These are phyloP conservation scores for Ceratocystis lukuohia DNA, from an alignment of 2,329 filamentous ascomycete species.

Conservation along the genomic window DNA sequence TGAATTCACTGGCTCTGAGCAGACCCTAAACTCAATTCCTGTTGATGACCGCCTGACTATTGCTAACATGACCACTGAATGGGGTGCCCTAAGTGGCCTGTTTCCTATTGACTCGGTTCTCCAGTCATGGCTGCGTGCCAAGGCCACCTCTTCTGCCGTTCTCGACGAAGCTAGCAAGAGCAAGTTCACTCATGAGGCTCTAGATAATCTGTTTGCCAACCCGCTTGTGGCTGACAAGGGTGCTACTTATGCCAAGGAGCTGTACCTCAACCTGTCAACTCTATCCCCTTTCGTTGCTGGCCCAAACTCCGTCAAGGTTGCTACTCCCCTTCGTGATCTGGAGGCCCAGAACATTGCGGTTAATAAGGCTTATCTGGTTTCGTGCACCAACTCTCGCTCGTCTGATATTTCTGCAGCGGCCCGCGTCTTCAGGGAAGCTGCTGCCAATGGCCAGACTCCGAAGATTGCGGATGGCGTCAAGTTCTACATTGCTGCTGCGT, in stretches of 20 bases:
- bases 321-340: slow-evolving; percentile 62
- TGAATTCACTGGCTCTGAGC: slow-evolving; percentile 69
- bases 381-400: slow-evolving; percentile 74
- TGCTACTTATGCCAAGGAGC: slow-evolving; percentile 68
- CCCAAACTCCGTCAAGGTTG: slow-evolving; percentile 81
- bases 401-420: slow-evolving; percentile 75
- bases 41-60: slow-evolving; percentile 64
- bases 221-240: slow-evolving; percentile 57
- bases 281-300: slow-evolving; percentile 75
- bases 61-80: slow-evolving; percentile 71
- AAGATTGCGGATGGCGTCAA: slow-evolving; percentile 65
- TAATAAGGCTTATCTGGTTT: slow-evolving; percentile 69
- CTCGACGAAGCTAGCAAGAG: slow-evolving; percentile 33
- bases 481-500: slow-evolving; percentile 84
- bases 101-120: slow-evolving; percentile 72
- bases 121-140: slow-evolving; percentile 58
- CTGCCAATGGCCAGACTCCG: slow-evolving; percentile 47
- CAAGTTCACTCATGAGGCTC: slow-evolving; percentile 56
- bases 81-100: slow-evolving; percentile 48
- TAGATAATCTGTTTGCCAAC: slow-evolving; percentile 60
- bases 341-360: slow-evolving; percentile 61
- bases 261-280: slow-evolving; percentile 71
- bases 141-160: slow-evolving; percentile 60
- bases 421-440: slow-evolving; percentile 69
- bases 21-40: slow-evolving; percentile 59